Evolutionary conservation across 305 asterid genomes (phyloP).

Genomic region (Solanum hybrid): DNA sequence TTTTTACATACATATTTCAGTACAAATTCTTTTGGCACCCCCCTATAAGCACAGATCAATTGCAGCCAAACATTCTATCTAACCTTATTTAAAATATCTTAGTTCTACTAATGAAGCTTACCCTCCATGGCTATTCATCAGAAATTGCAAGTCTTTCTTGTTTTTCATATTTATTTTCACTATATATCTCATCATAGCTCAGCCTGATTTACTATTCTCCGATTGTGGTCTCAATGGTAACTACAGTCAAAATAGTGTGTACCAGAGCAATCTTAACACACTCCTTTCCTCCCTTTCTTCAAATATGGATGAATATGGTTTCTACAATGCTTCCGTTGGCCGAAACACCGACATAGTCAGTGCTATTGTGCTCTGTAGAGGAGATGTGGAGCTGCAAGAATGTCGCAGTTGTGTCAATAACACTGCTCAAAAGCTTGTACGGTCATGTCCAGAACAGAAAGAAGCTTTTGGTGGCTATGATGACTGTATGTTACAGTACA

Average conservation of each 20-base stretch:
- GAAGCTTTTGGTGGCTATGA: conserved; percentile 10
- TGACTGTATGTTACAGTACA: conserved; percentile 11
- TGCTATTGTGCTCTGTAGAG: conserved; percentile 15
- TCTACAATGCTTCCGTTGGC: conserved; percentile 11
- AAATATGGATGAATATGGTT: conserved; percentile 8
- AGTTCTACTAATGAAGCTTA: not conserved
- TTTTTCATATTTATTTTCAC: not conserved
- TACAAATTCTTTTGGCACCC: not conserved
- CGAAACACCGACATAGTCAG: not conserved
- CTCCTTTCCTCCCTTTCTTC: conserved; percentile 6
- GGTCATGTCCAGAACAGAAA: conserved; percentile 8
- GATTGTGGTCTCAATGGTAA: not conserved
- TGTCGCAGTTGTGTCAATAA: conserved; percentile 12
- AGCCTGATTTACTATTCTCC: not conserved
- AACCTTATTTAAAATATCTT: not conserved
- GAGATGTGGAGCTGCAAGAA: conserved; percentile 5
- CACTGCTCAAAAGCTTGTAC: not conserved
- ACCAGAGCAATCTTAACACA: not conserved
- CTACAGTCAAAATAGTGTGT: conserved; percentile 1
- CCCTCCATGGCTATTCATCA: not conserved
- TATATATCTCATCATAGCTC: not conserved
- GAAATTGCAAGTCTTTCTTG: not conserved
- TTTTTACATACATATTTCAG: too few relatives aligned
- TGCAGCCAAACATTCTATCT: not conserved
- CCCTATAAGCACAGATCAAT: not conserved